A percentile compares a stretch with the other conserved stretches of the same genome.
Evolutionary conservation across 495 filamentous ascomycete species (phyloP).

Genomic region (Neurospora africana): DNA sequence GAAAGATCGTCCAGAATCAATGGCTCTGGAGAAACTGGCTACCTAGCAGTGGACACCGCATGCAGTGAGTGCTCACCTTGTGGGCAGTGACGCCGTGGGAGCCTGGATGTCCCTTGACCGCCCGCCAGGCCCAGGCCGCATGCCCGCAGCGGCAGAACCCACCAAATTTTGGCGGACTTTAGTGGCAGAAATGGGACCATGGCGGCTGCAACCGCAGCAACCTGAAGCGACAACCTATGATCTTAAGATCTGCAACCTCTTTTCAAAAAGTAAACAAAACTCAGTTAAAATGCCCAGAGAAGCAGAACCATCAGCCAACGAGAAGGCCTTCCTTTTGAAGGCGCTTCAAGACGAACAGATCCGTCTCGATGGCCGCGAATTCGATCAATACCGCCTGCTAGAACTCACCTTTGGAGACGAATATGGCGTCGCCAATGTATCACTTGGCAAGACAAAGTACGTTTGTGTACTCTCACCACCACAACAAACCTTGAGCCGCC

Average conservation of each 20-base stretch:
- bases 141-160: conserved; percentile 11
- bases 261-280: background rate
- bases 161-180: conserved; percentile 19
- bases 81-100: too few relatives aligned
- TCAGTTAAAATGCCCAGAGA: conserved; percentile 68
- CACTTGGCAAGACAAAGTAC: conserved; percentile 83
- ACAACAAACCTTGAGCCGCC: background rate
- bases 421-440: conserved; percentile 82
- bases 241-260: conserved; percentile 1
- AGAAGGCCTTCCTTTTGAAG: conserved; percentile 65
- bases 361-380: conserved; percentile 70
- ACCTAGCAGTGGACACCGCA: background rate
- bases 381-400: conserved; percentile 68
- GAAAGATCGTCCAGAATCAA: too few relatives aligned
- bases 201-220: conserved; percentile 6
- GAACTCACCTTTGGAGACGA: conserved; percentile 78
- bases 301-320: conserved; percentile 67
- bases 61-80: too few relatives aligned
- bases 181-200: conserved; percentile 19
- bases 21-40: background rate
- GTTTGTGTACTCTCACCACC: background rate
- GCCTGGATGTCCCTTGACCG: too few relatives aligned
- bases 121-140: background rate
- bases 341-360: conserved; percentile 58
- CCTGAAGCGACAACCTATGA: conserved; percentile 3